Evolutionary conservation across 1,284 basidiomycete genomes (phyloP), one percentile per base, ranked within the genome.

Genomic region (Leccinum cinnamomeum): DNA sequence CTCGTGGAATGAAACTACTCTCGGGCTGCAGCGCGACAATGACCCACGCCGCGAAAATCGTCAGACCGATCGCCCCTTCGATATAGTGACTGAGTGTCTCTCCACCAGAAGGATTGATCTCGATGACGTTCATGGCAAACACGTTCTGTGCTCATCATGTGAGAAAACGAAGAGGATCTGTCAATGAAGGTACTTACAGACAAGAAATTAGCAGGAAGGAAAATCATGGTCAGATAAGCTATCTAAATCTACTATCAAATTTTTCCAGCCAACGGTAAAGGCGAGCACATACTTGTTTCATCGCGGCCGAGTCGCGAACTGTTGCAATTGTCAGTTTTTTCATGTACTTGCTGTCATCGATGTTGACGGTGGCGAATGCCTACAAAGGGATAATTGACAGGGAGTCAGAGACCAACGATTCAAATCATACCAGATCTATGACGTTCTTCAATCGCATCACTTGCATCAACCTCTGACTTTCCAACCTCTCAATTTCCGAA

Each of bases 191-290:
- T 39, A 75, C 82, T 67, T 69, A 85, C 84, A 1, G 84, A 79
- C 53, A 80, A 72, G 61, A 86, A 82, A 11, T 79, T 79, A 3
- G 81, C 81, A 3, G 85, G 85, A 7, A 86, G 73, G 69, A 85
- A 86, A 25, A 83, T 67, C 82, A 85, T 85, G 0, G 84, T 84
- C 2, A 86, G 71, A 62, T 85, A 86, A 0, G 82, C 76, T 20
- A 80, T 75, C 71, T 77, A 30, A 4, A 37, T 12, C 7, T 14
- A 51, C 18, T 20, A 7, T 66, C 2, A 23, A 14, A 14, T 5
- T 4, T 5, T 4, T 57, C 28, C 14, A 5, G 33, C 2, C 7
- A 12, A 5, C 16, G 14, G 5, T 44, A 28, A 30, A 20, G 23
- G 10, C 5, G 20, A 77, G 75, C 59, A 62, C 56, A 30, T 60